Conservation (phyloP, 1,284 basidiomycete genomes). For the Rhodotorula mucilaginosa region DNA sequence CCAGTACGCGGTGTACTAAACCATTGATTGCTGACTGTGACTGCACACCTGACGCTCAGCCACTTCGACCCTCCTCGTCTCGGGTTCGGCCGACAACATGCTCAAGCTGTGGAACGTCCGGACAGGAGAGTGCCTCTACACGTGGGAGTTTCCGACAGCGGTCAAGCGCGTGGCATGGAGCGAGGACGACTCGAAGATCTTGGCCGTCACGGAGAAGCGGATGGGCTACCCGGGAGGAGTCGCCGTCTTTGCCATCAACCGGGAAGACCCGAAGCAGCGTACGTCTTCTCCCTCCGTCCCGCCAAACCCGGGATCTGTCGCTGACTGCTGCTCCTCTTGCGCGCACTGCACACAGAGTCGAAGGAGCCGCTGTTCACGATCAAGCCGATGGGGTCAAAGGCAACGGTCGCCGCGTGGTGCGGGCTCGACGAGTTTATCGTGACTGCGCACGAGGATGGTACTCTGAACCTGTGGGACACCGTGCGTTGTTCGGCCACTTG, state of each 20-base stretch:
- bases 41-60: slow-evolving; percentile 54
- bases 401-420: slow-evolving; percentile 90
- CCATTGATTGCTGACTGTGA: neutral
- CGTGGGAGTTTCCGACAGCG: slow-evolving; percentile 97
- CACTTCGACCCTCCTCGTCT: slow-evolving; percentile 79
- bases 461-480: slow-evolving; percentile 68
- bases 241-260: slow-evolving; percentile 83
- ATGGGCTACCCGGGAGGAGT: slow-evolving; percentile 83
- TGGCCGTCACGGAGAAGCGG: slow-evolving; percentile 95
- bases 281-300: slow-evolving; percentile 53
- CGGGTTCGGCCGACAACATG: slow-evolving; percentile 82
- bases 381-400: slow-evolving; percentile 87
- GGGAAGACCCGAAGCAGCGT: slow-evolving; percentile 69
- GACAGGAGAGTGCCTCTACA: slow-evolving; percentile 84
- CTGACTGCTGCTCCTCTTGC: neutral
- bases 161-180: slow-evolving; percentile 92
- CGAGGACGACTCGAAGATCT: slow-evolving; percentile 73
- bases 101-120: slow-evolving; percentile 88
- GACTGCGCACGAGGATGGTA: slow-evolving; percentile 94
- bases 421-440: slow-evolving; percentile 75
- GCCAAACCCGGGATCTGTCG: no score
- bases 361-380: slow-evolving; percentile 74
- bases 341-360: slow-evolving; percentile 55
- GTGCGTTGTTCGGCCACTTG: slow-evolving; percentile 17
- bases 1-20: no score